Conservation (phyloP, 371 early-diverging fungal genomes). For the Rhizopus microsporus region DNA sequence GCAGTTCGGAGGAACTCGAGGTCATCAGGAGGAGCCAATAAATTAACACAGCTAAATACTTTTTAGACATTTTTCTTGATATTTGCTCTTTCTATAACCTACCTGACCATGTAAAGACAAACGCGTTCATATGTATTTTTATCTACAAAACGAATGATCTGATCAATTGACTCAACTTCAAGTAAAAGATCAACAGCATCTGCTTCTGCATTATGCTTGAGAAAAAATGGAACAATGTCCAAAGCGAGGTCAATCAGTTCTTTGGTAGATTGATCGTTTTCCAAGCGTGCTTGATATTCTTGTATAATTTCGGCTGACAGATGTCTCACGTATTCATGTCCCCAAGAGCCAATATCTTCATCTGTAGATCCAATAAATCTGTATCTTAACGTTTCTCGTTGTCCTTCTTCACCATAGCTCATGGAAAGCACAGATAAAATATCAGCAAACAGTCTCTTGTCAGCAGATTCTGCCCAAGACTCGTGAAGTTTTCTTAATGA, state of each 20-base stretch:
- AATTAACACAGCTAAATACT: slow-evolving; percentile 78
- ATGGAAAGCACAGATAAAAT: slow-evolving; percentile 95
- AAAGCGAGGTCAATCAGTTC: slow-evolving; percentile 74
- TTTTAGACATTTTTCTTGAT: neutral
- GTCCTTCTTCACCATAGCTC: slow-evolving; percentile 88
- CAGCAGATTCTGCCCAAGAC: slow-evolving; percentile 71
- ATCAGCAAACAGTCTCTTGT: slow-evolving; percentile 90
- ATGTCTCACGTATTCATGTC: slow-evolving; percentile 98
- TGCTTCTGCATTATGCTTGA: slow-evolving; percentile 92
- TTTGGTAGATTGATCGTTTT: slow-evolving; percentile 58
- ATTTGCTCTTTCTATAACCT: slow-evolving; percentile 10
- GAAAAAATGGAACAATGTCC: slow-evolving; percentile 91
- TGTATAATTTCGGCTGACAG: slow-evolving; percentile 90
- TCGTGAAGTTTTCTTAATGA: slow-evolving; percentile 70
- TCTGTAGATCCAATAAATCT: slow-evolving; percentile 76
- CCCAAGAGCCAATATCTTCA: slow-evolving; percentile 91
- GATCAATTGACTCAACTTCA: slow-evolving; percentile 84
- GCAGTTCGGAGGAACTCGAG: slow-evolving; percentile 81
- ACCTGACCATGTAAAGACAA: slow-evolving; percentile 94
- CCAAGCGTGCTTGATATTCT: slow-evolving; percentile 73
- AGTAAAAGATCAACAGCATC: slow-evolving; percentile 96
- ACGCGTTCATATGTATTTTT: slow-evolving; percentile 92
- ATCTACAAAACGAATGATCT: slow-evolving; percentile 81
- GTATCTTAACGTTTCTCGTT: slow-evolving; percentile 84
- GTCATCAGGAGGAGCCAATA: slow-evolving; percentile 92